Percentiles rank a stretch among this genome's conserved stretches.
Conservation (phyloP, 2,329 filamentous ascomycete species). For the Lachnellula hyalina region DNA sequence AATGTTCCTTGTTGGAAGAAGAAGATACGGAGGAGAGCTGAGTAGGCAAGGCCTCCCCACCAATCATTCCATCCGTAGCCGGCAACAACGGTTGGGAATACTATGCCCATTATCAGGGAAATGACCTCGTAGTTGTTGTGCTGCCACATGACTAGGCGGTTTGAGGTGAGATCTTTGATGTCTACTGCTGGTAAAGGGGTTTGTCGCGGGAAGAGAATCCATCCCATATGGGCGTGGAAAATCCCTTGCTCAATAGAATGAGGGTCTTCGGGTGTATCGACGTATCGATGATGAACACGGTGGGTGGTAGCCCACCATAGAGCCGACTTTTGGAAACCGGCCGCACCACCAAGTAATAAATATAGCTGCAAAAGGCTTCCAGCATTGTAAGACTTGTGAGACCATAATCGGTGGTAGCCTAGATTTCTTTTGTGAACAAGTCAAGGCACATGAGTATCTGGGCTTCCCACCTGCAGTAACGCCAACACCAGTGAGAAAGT, state of each 20-base stretch:
- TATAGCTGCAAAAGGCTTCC: slow-evolving; percentile 68
- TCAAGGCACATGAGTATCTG: slow-evolving; percentile 24
- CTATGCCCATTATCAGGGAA: slow-evolving; percentile 66
- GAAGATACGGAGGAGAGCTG: slow-evolving; percentile 75
- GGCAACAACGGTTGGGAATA: slow-evolving; percentile 64
- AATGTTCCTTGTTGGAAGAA: slow-evolving; percentile 87
- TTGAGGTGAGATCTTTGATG: slow-evolving; percentile 78
- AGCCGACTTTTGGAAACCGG: slow-evolving; percentile 77
- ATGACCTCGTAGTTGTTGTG: slow-evolving; percentile 78
- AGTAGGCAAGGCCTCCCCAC: slow-evolving; percentile 74
- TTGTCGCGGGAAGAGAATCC: slow-evolving; percentile 85
- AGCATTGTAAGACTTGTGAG: slow-evolving; percentile 76
- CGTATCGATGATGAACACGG: slow-evolving; percentile 82
- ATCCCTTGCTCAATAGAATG: slow-evolving; percentile 85
- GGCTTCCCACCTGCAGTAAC: slow-evolving; percentile 66
- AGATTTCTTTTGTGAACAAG: slow-evolving; percentile 8
- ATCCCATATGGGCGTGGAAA: slow-evolving; percentile 74
- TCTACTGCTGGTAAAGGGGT: slow-evolving; percentile 80
- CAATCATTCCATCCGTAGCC: slow-evolving; percentile 46
- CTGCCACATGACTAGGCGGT: slow-evolving; percentile 77
- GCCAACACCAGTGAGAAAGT: slow-evolving; percentile 74
- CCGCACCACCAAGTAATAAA: slow-evolving; percentile 71
- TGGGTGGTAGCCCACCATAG: slow-evolving; percentile 84
- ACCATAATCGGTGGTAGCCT: slow-evolving; percentile 77
- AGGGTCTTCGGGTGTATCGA: slow-evolving; percentile 83